Conservation (phyloP, 2,329 filamentous ascomycete genomes). For the Akanthomyces uredinophilus region DNA sequence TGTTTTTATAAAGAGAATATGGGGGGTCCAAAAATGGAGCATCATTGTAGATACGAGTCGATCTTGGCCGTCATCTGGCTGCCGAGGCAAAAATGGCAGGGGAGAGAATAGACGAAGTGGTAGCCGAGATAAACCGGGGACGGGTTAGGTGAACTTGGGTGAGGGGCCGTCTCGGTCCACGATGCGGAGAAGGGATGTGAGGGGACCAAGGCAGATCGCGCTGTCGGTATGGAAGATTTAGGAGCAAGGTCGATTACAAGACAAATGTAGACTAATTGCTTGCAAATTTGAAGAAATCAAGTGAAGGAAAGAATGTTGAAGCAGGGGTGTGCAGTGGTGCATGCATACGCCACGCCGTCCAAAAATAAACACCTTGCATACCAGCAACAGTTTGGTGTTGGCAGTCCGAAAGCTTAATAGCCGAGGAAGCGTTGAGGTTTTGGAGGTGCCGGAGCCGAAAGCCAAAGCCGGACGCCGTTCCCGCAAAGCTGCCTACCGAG, state of each 20-base stretch:
- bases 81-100: conserved; percentile 3
- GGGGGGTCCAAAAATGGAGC: background rate
- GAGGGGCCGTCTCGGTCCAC: background rate
- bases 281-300: background rate
- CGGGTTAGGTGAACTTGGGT: conserved; percentile 9
- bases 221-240: background rate
- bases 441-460: conserved; percentile 8
- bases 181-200: conserved; percentile 5
- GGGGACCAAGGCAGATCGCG: background rate
- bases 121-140: conserved; percentile 12
- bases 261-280: background rate
- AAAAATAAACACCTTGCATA: background rate
- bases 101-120: background rate
- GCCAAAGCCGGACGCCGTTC: conserved; percentile 4
- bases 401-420: background rate
- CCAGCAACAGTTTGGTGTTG: background rate
- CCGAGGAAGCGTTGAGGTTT: conserved; percentile 7
- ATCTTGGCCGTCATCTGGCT: background rate
- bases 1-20: background rate
- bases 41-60: background rate
- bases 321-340: background rate
- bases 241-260: background rate
- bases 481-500: background rate
- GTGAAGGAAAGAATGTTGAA: background rate
- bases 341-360: background rate